Percentiles rank a stretch among this genome's conserved stretches.
Conservation (phyloP, 345 rosid species). For the Salix dunnii region DNA sequence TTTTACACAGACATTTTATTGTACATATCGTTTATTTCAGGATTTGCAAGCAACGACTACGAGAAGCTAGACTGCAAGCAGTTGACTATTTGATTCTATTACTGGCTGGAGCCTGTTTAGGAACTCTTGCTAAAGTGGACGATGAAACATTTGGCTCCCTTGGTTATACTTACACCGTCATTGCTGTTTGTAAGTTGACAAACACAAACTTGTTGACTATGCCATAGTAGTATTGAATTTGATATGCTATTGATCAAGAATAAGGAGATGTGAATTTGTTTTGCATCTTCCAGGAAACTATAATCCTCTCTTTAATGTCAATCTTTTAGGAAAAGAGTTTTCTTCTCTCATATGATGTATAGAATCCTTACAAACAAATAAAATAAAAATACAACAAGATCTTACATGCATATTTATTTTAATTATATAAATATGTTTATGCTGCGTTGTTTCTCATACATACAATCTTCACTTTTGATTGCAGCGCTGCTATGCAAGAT, state of each 20-base stretch:
- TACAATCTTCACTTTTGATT: conserved; percentile 8
- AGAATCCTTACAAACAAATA: background rate
- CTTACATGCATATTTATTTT: background rate
- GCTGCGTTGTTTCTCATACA: background rate
- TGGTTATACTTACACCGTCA: conserved; percentile 79
- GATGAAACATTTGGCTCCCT: conserved; percentile 70
- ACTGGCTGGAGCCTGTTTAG: conserved; percentile 87
- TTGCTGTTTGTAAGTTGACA: conserved; percentile 74
- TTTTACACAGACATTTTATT: background rate
- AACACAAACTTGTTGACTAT: background rate
- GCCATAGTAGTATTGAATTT: background rate
- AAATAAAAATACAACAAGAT: background rate
- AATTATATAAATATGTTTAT: background rate
- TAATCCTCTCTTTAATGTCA: background rate
- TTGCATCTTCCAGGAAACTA: background rate
- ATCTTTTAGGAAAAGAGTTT: background rate
- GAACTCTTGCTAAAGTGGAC: conserved; percentile 71
- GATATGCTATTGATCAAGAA: background rate
- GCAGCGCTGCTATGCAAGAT: conserved; percentile 83
- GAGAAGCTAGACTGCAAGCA: conserved; percentile 71
- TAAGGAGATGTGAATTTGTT: background rate
- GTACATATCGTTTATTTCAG: conserved; percentile 28
- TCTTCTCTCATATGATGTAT: background rate
- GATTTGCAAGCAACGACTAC: conserved; percentile 73
- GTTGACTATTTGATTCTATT: conserved; percentile 66